Conservation (phyloP, 2,329 filamentous ascomycete species). For the Fusarium neocosmosporiellum region DNA sequence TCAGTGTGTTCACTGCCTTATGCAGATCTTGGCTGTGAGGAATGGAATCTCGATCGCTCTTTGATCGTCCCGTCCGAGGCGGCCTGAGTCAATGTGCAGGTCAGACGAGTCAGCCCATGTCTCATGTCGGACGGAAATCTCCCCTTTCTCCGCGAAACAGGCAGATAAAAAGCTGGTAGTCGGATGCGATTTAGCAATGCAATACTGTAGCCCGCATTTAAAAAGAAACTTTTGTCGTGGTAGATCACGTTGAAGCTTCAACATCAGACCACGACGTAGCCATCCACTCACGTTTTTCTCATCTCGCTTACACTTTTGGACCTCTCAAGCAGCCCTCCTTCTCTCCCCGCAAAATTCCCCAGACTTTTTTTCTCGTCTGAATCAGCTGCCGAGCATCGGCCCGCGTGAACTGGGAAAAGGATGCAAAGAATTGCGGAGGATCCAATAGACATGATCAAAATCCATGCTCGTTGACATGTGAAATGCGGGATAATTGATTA, state of each 20-base stretch:
- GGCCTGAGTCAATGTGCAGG: constrained; percentile 1
- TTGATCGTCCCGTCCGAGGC: constrained; percentile 17
- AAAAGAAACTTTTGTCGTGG: constrained; percentile 4
- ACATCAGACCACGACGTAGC: constrained; percentile 6
- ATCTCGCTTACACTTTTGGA: background rate
- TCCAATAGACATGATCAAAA: constrained; percentile 16
- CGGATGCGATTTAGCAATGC: background rate
- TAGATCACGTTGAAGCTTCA: constrained; percentile 12
- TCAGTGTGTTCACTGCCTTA: constrained; percentile 6
- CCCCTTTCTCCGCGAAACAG: background rate
- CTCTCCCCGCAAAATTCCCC: constrained; percentile 37
- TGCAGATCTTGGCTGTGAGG: background rate
- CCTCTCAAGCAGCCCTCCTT: background rate
- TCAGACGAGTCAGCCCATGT: constrained; percentile 26
- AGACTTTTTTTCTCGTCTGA: constrained; percentile 18
- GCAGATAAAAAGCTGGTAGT: background rate
- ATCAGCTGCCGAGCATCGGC: constrained; percentile 38
- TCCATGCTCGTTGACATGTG: constrained; percentile 30
- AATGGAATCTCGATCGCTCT: constrained; percentile 30
- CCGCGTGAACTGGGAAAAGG: constrained; percentile 1
- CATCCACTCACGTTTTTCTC: constrained; percentile 1
- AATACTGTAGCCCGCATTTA: background rate
- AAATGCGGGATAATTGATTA: constrained; percentile 28
- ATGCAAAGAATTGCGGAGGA: constrained; percentile 15
- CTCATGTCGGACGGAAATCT: constrained; percentile 14